phyloP scores from a whole-genome alignment of 805 yeast genomes.

The Candida rishiriensis region DNA sequence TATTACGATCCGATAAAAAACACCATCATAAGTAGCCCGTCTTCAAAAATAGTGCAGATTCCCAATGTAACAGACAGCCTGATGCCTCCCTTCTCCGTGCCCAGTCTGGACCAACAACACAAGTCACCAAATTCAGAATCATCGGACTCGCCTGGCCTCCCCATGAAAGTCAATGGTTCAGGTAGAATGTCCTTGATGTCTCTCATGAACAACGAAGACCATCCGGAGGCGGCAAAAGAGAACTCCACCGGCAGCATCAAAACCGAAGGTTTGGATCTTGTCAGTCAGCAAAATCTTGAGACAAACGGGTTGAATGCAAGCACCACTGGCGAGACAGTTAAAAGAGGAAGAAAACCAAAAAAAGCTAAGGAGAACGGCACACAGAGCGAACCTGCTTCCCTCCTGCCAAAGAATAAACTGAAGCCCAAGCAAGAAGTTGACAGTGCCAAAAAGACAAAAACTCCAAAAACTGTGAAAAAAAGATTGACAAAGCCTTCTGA shows the following conservation, averaged over 20 bases:
- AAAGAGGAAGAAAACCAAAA: no score
- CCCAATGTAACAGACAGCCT: background rate
- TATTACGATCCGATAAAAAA: slow-evolving; percentile 17
- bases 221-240: background rate
- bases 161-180: background rate
- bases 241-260: no score
- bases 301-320: no score
- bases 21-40: slow-evolving; percentile 1
- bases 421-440: no score
- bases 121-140: background rate
- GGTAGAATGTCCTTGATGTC: slow-evolving; percentile 22
- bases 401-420: no score
- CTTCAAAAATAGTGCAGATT: background rate
- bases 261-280: background rate
- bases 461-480: background rate
- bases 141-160: background rate
- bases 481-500: slow-evolving; percentile 3
- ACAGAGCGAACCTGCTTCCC: no score
- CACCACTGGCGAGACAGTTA: no score
- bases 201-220: slow-evolving; percentile 21
- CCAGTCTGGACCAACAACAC: background rate
- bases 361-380: no score
- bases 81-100: no score
- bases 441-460: no score
- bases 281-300: background rate